phyloP scores from a whole-genome alignment of 768 basidiomycete species.

The Dacryopinax spathularia region DNA sequence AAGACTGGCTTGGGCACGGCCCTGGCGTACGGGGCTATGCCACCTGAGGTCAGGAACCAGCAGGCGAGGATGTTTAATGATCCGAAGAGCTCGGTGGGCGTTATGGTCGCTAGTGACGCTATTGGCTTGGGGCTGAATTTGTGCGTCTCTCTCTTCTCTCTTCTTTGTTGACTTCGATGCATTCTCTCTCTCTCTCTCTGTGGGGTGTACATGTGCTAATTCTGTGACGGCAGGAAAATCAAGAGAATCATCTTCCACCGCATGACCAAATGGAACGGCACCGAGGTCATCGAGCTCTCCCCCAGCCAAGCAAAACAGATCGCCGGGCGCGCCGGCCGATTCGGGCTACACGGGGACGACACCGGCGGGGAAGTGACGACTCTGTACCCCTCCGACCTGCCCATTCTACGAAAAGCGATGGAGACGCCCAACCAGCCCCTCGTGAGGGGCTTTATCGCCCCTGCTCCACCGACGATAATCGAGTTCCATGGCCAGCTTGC shows the following conservation, averaged over 20 bases:
- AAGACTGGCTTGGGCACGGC: slow-evolving; percentile 68
- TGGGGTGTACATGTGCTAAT: slow-evolving; percentile 2
- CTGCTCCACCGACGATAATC: slow-evolving; percentile 15
- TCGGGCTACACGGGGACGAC: slow-evolving; percentile 40
- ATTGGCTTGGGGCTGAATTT: slow-evolving; percentile 96
- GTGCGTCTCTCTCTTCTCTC: slow-evolving; percentile 34
- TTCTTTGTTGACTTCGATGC: not conserved
- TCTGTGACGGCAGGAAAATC: slow-evolving; percentile 64
- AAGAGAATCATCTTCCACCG: slow-evolving; percentile 68
- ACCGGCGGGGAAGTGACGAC: slow-evolving; percentile 59
- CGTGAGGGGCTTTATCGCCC: slow-evolving; percentile 35
- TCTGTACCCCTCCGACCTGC: slow-evolving; percentile 46
- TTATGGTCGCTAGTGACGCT: slow-evolving; percentile 86
- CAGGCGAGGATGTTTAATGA: slow-evolving; percentile 90
- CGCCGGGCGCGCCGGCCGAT: slow-evolving; percentile 85
- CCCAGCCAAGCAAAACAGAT: slow-evolving; percentile 83
- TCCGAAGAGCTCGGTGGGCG: slow-evolving; percentile 64
- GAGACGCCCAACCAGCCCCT: slow-evolving; percentile 37
- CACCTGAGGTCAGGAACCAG: slow-evolving; percentile 80
- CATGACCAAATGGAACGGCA: slow-evolving; percentile 52
- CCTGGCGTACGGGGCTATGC: slow-evolving; percentile 82
- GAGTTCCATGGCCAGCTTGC: slow-evolving; percentile 24
- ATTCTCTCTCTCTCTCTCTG: not conserved
- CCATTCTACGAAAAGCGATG: slow-evolving; percentile 43
- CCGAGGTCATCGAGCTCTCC: slow-evolving; percentile 34